Evolutionary conservation across 768 basidiomycete species (phyloP), one percentile per base, ranked within the genome.

Genomic region (Russula sp.): DNA sequence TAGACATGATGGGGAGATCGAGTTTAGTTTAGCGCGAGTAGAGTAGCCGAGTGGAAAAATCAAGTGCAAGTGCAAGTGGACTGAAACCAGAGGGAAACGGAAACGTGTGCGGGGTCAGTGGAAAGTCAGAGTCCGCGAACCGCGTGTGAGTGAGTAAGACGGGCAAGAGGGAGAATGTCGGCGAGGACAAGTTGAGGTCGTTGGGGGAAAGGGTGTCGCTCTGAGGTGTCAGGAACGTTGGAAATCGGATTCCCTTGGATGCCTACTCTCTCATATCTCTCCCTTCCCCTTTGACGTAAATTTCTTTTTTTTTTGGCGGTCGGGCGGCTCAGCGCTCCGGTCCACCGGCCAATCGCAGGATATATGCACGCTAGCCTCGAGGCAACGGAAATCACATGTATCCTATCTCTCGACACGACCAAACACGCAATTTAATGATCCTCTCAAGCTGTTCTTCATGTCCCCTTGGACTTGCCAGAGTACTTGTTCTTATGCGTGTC

Each of bases 1-100:
- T 16, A 2, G 64, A 56, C 64, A 65, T 65, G 49, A 42, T 62
- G 61, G 32, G 4, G 62, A 36, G 62, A 56, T 62, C 62, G 62
- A 49, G 55, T 30, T 30, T n/a, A n/a, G n/a, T n/a, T n/a, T 42
- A n/a, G 48, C 9, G 36, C 18, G 32, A 48, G 40, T 7, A 24
- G 52, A 34, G 34, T 34, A 11, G 22, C 44, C 30, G 48, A 32
- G 28, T n/a, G 0, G 11, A 40, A 49, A 30, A 61, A 32, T 40
- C 3, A 40, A 0, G 38, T 40, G 14, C 38, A 40, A 40, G 38
- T 16, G 4, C 14, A 40, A 28, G 26, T 6, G 49, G 26, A 36
- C 56, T 48, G 50, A n/a, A 38, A 22, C 48, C 26, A 16, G 24
- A 13, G 48, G 11, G 26, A 48, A 22, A 48, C 22, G 46, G 22